Percentiles rank a stretch among this genome's conserved stretches.
Evolutionary conservation across 257 asterid species (phyloP).

Genomic region (Osmanthus fragrans): DNA sequence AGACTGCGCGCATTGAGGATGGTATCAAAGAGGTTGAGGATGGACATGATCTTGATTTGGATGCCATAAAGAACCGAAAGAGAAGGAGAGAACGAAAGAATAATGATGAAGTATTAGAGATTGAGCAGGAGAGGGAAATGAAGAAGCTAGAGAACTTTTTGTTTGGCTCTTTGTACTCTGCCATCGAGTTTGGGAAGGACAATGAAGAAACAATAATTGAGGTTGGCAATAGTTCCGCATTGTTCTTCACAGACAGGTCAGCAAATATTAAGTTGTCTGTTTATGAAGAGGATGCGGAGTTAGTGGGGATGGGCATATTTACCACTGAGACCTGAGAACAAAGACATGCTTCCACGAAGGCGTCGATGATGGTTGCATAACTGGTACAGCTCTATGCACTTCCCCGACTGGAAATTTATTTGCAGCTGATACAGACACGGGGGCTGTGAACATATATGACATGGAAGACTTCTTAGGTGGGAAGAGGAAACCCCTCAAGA

Average conservation of each 20-base stretch:
- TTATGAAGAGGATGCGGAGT: slow-evolving; percentile 55
- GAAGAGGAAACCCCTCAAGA: slow-evolving; percentile 79
- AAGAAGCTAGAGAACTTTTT: slow-evolving; percentile 59
- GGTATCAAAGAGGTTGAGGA: slow-evolving; percentile 37
- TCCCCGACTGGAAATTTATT: slow-evolving; percentile 76
- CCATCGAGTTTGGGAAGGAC: slow-evolving; percentile 58
- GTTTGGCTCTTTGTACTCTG: slow-evolving; percentile 71
- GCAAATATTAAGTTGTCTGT: slow-evolving; percentile 57
- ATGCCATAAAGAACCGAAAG: slow-evolving; percentile 33
- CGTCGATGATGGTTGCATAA: slow-evolving; percentile 88
- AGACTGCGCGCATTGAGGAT: slow-evolving; percentile 25
- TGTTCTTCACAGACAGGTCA: slow-evolving; percentile 66
- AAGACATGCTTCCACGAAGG: slow-evolving; percentile 82
- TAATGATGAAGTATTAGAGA: slow-evolving; percentile 31
- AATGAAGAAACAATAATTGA: slow-evolving; percentile 43
- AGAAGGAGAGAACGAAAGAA: slow-evolving; percentile 49
- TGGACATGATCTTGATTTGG: slow-evolving; percentile 18
- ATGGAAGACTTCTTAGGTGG: slow-evolving; percentile 70
- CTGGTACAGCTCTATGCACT: slow-evolving; percentile 66
- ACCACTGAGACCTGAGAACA: slow-evolving; percentile 86
- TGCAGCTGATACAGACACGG: slow-evolving; percentile 95
- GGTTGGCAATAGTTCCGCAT: slow-evolving; percentile 45
- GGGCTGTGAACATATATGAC: slow-evolving; percentile 77
- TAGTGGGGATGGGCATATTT: slow-evolving; percentile 84
- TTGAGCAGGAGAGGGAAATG: slow-evolving; percentile 68